Evolutionary conservation across 2,329 filamentous ascomycete species (phyloP).

Genomic region (Microsporum ferrugineum): DNA sequence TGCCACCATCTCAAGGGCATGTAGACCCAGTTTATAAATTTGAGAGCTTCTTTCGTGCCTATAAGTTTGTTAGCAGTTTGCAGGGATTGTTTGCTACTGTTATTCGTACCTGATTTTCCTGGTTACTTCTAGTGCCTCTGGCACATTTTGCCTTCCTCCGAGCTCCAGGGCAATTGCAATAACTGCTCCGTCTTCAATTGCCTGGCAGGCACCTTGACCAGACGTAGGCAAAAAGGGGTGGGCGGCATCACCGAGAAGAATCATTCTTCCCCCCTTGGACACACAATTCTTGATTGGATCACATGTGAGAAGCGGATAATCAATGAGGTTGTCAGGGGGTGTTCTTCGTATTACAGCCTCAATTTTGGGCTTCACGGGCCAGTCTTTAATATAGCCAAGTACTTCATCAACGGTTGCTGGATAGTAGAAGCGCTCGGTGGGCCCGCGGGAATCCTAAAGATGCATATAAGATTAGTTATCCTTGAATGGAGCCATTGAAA

Average conservation of each 20-base stretch:
- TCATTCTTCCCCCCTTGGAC: slow-evolving; percentile 6
- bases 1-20: background rate
- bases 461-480: background rate
- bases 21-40: background rate
- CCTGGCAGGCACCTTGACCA: slow-evolving; percentile 49
- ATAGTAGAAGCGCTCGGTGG: background rate
- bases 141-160: slow-evolving; percentile 6
- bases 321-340: background rate
- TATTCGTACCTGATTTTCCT: slow-evolving; percentile 7
- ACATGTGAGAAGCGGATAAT: background rate
- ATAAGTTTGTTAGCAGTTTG: background rate
- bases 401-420: background rate
- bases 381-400: slow-evolving; percentile 1
- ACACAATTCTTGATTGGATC: slow-evolving; percentile 2
- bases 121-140: slow-evolving; percentile 1
- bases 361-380: background rate
- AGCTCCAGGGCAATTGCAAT: slow-evolving; percentile 28
- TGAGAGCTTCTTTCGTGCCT: background rate
- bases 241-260: slow-evolving; percentile 43
- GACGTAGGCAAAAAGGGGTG: slow-evolving; percentile 50
- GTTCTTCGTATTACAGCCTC: background rate
- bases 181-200: slow-evolving; percentile 48
- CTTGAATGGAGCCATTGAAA: too few species aligned
- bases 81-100: too few species aligned
- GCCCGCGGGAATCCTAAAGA: background rate